Base-by-base conservation (phyloP, 176 grass and related monocot genomes). In the Zoysia japonica region DNA sequence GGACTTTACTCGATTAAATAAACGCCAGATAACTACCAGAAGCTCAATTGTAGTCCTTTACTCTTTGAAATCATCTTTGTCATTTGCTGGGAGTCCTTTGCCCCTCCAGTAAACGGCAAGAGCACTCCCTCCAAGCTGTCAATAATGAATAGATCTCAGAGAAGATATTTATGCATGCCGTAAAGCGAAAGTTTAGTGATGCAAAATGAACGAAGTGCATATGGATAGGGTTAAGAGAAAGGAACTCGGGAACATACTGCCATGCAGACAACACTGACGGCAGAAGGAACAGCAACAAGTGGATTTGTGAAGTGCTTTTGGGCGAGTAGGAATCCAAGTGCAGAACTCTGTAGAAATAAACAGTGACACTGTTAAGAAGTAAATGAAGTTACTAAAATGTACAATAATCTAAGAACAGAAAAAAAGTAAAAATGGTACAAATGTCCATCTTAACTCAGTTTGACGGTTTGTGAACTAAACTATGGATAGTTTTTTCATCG, bases 261-360 rank as follows among this genome's bases (percentile, higher is more conserved):
- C 96, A 99, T 99, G 83, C 74, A 86, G 57, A 99, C 92, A 1
- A 99, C 96, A 42, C 92, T 99, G 69, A 99, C 96, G 78, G 96
- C 96, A 81, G 96, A 99, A 84, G 96, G 92, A 89, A 99, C 88
- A 28, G 92, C 92, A 75, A 99, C 96, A 56, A 99, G 92, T 14
- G 96, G 92, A 83, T 99, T 93, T 48, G 86, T 93, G 75, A 99
- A 99, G 53, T 99, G 96, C 82, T 95, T 99, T 83, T 99, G 96
- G 45, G 96, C 96, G 50, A 99, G 92, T 83, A 99, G 87, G 85
- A 99, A 99, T 80, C 92, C 92, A 87, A 99, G 92, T 12, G 92
- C 96, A 70, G 96, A 99, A 76, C 92, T 99, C 96, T 99, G 86
- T 36, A 55, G 86, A 69, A 71, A 61, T 38, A 37, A 78, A 53